A percentile compares a stretch with the other conserved stretches of the same genome.
Evolutionary conservation across 495 filamentous ascomycete genomes (phyloP).

Genomic region (Tuber indicum): DNA sequence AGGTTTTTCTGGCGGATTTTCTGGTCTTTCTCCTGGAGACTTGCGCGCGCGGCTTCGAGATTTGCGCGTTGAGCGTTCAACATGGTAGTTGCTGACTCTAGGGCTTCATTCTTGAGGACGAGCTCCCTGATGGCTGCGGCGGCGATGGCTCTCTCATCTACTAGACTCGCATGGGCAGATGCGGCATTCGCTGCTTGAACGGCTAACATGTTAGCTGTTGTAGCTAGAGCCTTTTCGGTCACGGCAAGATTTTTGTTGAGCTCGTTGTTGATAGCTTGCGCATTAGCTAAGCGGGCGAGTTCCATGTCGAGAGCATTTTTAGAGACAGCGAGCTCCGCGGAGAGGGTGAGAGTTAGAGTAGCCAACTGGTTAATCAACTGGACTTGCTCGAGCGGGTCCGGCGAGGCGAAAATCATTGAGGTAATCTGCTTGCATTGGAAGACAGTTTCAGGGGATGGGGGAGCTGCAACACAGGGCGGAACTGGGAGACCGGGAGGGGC

Average conservation of each 20-base stretch:
- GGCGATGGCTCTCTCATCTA: background rate
- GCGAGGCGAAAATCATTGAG: background rate
- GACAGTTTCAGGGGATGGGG: background rate
- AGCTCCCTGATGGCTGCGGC: background rate
- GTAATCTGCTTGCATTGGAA: background rate
- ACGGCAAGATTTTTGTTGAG: background rate
- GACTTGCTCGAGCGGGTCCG: background rate
- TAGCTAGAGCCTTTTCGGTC: background rate
- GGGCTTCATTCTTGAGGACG: background rate
- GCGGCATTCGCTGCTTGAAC: background rate
- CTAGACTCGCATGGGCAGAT: background rate
- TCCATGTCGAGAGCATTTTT: background rate
- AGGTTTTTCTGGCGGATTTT: background rate
- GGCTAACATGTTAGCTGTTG: background rate
- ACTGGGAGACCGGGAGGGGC: background rate
- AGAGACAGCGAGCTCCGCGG: background rate
- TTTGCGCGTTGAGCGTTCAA: background rate
- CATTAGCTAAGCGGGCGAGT: background rate
- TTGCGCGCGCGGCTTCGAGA: background rate
- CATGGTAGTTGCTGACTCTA: background rate
- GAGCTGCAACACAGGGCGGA: background rate
- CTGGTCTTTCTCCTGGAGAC: background rate
- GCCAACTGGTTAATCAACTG: background rate
- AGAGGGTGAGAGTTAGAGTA: background rate
- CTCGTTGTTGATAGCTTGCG: background rate